Percentiles rank a stretch among this genome's conserved stretches.
Evolutionary conservation across 2,329 filamentous ascomycete genomes (phyloP).

Genomic region (Graphiopsis chlorocephala): DNA sequence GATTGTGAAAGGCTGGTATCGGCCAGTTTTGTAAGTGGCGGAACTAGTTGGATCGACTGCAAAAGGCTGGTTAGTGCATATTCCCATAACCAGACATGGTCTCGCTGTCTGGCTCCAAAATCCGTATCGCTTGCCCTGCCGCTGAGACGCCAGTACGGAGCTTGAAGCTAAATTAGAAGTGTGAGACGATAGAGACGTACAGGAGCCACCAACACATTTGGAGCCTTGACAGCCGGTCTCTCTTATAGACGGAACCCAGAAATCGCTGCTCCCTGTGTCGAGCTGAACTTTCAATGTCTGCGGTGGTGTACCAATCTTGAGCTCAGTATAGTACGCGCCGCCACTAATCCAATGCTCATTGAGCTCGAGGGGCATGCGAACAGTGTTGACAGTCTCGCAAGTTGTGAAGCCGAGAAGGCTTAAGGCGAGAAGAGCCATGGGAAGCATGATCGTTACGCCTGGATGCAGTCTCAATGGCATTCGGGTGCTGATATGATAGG

Average conservation of each 20-base stretch:
- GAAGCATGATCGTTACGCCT: background rate
- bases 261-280: slow-evolving; percentile 17
- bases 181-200: background rate
- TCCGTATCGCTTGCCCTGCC: too few relatives aligned
- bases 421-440: background rate
- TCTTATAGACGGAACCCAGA: slow-evolving; percentile 5
- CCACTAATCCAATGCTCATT: too few relatives aligned
- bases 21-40: background rate
- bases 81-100: too few relatives aligned
- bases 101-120: too few relatives aligned
- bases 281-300: slow-evolving; percentile 11
- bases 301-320: slow-evolving; percentile 16
- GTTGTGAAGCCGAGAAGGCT: background rate
- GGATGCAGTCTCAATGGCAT: background rate
- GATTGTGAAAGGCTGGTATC: background rate
- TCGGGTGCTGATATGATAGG: too few relatives aligned
- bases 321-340: background rate
- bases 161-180: too few relatives aligned
- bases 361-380: background rate
- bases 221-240: background rate
- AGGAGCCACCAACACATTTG: background rate
- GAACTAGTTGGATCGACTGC: background rate
- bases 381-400: background rate
- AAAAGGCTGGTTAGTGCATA: background rate
- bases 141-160: too few relatives aligned